Conservation (phyloP, 257 asterid species). For the Plantago elongata region DNA sequence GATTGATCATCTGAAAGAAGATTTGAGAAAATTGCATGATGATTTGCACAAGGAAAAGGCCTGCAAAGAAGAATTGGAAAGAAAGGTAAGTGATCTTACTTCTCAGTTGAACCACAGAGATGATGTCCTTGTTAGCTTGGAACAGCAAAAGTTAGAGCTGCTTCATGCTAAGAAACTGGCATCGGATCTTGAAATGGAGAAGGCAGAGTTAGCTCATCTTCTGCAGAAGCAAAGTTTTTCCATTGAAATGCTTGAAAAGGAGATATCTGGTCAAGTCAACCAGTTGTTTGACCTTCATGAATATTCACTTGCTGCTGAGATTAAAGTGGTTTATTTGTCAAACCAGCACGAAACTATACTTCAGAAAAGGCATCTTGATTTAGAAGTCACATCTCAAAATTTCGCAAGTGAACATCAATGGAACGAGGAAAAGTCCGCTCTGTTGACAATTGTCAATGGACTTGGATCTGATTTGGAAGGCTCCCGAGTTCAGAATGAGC, state of each 20-base stretch:
- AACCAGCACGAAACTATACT: slow-evolving; percentile 43
- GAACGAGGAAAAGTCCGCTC: slow-evolving; percentile 38
- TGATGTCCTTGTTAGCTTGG: slow-evolving; percentile 31
- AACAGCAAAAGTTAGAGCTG: slow-evolving; percentile 50
- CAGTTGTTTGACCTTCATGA: slow-evolving; percentile 50
- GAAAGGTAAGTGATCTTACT: slow-evolving; percentile 46
- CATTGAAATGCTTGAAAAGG: slow-evolving; percentile 39
- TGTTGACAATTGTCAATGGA: slow-evolving; percentile 33
- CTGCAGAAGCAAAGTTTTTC: slow-evolving; percentile 40
- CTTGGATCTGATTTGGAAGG: slow-evolving; percentile 52
- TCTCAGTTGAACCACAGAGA: slow-evolving; percentile 39
- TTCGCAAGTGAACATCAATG: slow-evolving; percentile 43
- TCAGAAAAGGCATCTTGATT: slow-evolving; percentile 37
- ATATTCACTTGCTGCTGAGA: slow-evolving; percentile 46
- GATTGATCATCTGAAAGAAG: slow-evolving; percentile 41
- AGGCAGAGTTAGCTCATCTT: slow-evolving; percentile 44
- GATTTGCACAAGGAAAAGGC: slow-evolving; percentile 46
- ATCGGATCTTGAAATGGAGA: slow-evolving; percentile 57
- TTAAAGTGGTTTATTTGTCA: slow-evolving; percentile 42
- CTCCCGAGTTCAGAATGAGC: slow-evolving; percentile 41
- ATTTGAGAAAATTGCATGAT: slow-evolving; percentile 37
- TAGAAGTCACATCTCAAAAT: slow-evolving; percentile 34
- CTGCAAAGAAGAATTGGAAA: slow-evolving; percentile 46
- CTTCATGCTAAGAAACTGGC: slow-evolving; percentile 41
- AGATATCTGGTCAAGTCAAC: slow-evolving; percentile 33